Conservation (phyloP, 164 flowering plant genomes). For the Annona squamosa region DNA sequence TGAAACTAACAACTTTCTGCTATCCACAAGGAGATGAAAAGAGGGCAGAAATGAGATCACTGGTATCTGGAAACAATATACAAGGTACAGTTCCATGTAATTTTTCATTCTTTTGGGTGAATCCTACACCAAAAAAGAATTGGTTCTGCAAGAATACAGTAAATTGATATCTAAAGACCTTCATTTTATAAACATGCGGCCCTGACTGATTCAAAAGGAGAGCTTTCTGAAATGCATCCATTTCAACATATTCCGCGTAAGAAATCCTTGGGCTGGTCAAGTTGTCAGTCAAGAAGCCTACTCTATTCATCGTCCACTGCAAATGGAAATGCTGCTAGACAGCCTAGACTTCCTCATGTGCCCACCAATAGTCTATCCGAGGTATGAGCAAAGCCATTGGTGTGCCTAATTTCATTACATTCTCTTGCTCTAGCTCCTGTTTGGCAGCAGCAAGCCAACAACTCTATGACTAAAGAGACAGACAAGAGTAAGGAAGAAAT, state of each 20-base stretch:
- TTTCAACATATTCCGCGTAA: conserved; percentile 73
- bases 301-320: conserved; percentile 78
- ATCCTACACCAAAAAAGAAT: conserved; percentile 30
- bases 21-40: conserved; percentile 44
- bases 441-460: too few relatives aligned
- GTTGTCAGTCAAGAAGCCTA: conserved; percentile 71
- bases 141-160: background rate
- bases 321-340: conserved; percentile 81
- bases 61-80: conserved; percentile 42
- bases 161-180: conserved; percentile 27
- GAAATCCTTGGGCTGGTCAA: conserved; percentile 86
- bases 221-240: conserved; percentile 75
- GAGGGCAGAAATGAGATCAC: conserved; percentile 24
- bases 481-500: too few relatives aligned
- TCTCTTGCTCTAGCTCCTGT: background rate
- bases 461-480: too few relatives aligned
- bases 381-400: background rate
- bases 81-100: conserved; percentile 47
- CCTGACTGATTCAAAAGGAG: conserved; percentile 66
- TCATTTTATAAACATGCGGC: conserved; percentile 71
- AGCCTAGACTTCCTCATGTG: conserved; percentile 83
- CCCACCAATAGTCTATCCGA: conserved; percentile 78
- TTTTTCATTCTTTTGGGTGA: conserved; percentile 74
- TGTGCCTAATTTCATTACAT: background rate
- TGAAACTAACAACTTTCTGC: conserved; percentile 31